Base-by-base conservation (phyloP, 495 filamentous ascomycete genomes). In the Geopyxis carbonaria region DNA sequence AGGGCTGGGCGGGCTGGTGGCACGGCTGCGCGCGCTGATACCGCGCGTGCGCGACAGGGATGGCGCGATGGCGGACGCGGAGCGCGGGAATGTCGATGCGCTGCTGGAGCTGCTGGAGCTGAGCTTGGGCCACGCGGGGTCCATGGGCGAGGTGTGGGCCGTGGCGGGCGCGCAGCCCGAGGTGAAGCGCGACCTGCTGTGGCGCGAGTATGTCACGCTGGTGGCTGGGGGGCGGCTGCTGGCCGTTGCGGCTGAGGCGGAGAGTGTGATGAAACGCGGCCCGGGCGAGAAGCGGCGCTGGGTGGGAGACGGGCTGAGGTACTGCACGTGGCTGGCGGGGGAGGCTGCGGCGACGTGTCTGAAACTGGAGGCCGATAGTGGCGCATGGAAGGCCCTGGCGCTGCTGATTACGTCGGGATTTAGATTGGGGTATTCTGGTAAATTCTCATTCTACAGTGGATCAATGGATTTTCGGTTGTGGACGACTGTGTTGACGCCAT, bases 341-440 rank as follows among this genome's bases (percentile, higher is more conserved):
- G 53, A 43, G 29, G 33, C 52, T 40, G 42, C 41, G 5, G 41
- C 31, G 45, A 35, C 38, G 0, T 34, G 31, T 24, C 15, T 18
- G 19, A 42, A 35, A 11, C 20, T 36, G 45, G 48, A 37, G 81
- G 56, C 57, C 16, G 56, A 44, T 1, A n/a, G n/a, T n/a, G n/a
- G n/a, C n/a, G n/a, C n/a, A n/a, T 65, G 63, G 62, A 75, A 70
- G 43, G 55, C 69, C 22, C 65, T 69, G 16, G 66, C 73, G 31
- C 65, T 72, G 27, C 46, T 93, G 20, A 63, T 76, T 23, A 65
- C 66, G 7, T 78, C 76, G 47, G 65, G 70, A 0, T 59, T 89
- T 27, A 72, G 69, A 21, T 57, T 94, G 40, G 86, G 83, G 3
- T 78, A 87, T 59, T 61, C 66, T 28, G 77, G 84, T 84, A 66